These are phyloP conservation scores for Eucalyptus leucophloia DNA, from an alignment of 345 rosid species.

Conservation along the genomic window DNA sequence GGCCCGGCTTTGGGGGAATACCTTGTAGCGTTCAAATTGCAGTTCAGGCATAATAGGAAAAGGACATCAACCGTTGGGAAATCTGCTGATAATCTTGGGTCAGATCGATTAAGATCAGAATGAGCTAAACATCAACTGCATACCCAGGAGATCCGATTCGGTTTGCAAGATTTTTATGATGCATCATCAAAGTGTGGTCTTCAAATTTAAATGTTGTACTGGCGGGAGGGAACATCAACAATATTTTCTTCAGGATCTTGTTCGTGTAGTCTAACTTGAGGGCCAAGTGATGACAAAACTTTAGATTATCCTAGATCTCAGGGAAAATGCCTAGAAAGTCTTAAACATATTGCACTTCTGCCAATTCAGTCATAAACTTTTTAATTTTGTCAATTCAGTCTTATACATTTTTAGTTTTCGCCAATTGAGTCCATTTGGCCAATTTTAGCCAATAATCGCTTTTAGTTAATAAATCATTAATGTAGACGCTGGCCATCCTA, in stretches of 20 bases:
- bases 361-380: too few species aligned
- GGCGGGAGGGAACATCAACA: background rate
- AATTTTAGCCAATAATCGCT: too few species aligned
- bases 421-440: too few species aligned
- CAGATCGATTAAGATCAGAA: background rate
- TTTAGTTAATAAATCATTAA: too few species aligned
- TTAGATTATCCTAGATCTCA: background rate
- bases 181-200: background rate
- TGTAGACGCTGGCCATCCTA: too few species aligned
- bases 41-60: background rate
- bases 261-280: background rate
- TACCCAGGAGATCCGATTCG: background rate
- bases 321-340: too few species aligned
- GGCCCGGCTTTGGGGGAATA: background rate
- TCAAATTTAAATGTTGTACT: background rate
- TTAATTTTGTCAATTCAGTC: too few species aligned
- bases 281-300: background rate
- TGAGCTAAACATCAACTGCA: background rate
- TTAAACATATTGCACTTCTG: rapidly evolving
- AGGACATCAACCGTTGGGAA: background rate
- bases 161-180: background rate
- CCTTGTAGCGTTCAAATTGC: background rate
- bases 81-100: background rate
- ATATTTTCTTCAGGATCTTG: background rate
- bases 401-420: too few species aligned